phyloP scores from a whole-genome alignment of 768 basidiomycete genomes.

The Rhodotorula kratochvilovae region DNA sequence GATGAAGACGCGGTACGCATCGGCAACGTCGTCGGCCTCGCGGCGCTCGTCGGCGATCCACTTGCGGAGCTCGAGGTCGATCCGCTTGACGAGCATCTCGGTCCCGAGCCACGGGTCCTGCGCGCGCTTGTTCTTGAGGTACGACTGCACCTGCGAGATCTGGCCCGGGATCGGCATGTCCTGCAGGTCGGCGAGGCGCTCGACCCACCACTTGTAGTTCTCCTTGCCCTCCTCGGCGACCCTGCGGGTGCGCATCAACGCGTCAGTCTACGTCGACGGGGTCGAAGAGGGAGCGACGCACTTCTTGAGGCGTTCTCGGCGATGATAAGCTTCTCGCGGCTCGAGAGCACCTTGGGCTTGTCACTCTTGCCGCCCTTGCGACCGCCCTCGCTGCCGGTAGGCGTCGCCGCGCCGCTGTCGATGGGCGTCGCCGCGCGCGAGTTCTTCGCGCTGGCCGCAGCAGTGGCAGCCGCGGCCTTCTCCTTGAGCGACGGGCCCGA shows the following conservation, averaged over 20 bases:
- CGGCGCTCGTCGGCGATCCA: constrained; percentile 56
- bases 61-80: constrained; percentile 55
- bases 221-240: constrained; percentile 31
- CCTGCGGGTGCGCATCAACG: too few relatives aligned
- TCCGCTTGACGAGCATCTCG: constrained; percentile 56
- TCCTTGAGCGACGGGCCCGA: constrained; percentile 20
- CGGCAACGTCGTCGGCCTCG: constrained; percentile 50
- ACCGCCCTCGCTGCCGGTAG: constrained; percentile 31
- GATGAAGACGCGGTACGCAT: constrained; percentile 53
- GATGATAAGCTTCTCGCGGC: constrained; percentile 45
- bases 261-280: too few relatives aligned
- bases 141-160: constrained; percentile 47
- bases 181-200: constrained; percentile 52
- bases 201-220: constrained; percentile 55
- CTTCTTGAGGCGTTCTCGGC: constrained; percentile 40
- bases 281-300: not conserved
- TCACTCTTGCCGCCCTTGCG: constrained; percentile 44
- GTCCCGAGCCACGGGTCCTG: constrained; percentile 52
- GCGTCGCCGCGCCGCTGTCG: constrained; percentile 17
- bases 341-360: constrained; percentile 49
- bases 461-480: constrained; percentile 15
- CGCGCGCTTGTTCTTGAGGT: constrained; percentile 54
- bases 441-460: constrained; percentile 2
- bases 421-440: constrained; percentile 21
- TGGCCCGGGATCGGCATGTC: constrained; percentile 47